phyloP scores from a whole-genome alignment of 1,284 basidiomycete species.

The Phenoliferia sp. region DNA sequence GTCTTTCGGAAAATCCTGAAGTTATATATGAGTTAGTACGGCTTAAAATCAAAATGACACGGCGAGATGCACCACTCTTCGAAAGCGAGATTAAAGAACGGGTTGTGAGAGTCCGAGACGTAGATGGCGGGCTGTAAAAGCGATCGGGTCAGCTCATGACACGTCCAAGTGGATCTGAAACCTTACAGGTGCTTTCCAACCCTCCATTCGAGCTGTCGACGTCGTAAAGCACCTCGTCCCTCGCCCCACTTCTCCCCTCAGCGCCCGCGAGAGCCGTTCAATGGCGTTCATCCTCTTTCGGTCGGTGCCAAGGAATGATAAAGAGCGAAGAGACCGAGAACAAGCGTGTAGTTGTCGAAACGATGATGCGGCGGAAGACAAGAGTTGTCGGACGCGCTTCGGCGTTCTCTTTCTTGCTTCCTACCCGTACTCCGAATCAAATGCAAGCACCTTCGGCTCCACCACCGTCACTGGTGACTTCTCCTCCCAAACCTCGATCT shows the following conservation, averaged over 20 bases:
- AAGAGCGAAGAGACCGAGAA: neutral
- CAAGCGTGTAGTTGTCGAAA: neutral
- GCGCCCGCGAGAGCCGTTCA: neutral
- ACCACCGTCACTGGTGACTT: neutral
- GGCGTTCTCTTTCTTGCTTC: neutral
- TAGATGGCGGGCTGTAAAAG: slow-evolving; percentile 50
- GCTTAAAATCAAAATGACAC: neutral
- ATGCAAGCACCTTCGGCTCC: neutral
- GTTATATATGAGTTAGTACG: slow-evolving; percentile 3
- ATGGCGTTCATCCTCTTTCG: neutral
- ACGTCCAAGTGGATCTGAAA: neutral
- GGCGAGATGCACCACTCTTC: slow-evolving; percentile 71
- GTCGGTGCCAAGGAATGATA: too few relatives aligned
- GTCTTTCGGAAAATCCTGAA: slow-evolving; percentile 78
- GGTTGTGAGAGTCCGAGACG: slow-evolving; percentile 74
- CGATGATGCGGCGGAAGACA: neutral
- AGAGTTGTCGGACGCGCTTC: neutral
- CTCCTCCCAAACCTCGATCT: neutral
- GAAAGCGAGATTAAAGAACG: slow-evolving; percentile 87
- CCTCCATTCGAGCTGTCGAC: neutral
- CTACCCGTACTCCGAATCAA: neutral
- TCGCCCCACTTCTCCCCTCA: neutral
- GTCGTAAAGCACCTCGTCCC: neutral
- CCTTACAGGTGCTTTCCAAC: neutral
- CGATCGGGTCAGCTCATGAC: neutral